Conservation (phyloP, 2,329 filamentous ascomycete genomes). For the Elsinoe ampelina region DNA sequence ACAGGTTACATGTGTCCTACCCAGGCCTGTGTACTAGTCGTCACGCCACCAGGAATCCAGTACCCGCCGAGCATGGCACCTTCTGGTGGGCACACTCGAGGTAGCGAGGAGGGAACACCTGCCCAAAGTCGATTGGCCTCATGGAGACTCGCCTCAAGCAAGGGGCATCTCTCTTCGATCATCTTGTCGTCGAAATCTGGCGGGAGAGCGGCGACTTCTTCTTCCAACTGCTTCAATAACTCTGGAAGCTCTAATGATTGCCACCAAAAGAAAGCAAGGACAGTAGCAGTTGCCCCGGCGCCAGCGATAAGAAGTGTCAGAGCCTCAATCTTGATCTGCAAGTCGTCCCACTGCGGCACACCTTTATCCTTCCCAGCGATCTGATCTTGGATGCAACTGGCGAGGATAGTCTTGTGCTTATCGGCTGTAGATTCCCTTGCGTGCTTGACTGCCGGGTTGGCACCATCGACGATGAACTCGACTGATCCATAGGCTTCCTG, state of each 20-base stretch:
- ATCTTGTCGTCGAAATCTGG: conserved; percentile 12
- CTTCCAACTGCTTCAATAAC: background rate
- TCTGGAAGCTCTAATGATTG: conserved; percentile 9
- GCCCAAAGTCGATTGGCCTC: conserved; percentile 32
- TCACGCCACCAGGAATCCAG: background rate
- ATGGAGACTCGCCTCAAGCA: conserved; percentile 30
- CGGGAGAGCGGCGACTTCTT: conserved; percentile 12
- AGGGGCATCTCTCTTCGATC: conserved; percentile 16
- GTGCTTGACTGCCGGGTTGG: conserved; percentile 7
- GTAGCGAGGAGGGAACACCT: conserved; percentile 28
- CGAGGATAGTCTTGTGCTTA: conserved; percentile 10
- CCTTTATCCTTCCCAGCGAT: conserved; percentile 10
- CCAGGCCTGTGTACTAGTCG: conserved; percentile 7
- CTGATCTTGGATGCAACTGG: conserved; percentile 12
- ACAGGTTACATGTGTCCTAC: too few species aligned
- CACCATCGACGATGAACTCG: conserved; percentile 12
- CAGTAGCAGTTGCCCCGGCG: conserved; percentile 7
- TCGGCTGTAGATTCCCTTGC: background rate
- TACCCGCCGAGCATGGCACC: conserved; percentile 5
- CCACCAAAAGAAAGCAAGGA: conserved; percentile 4
- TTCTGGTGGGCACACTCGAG: conserved; percentile 23
- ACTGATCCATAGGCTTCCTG: conserved; percentile 11
- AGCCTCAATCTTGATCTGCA: conserved; percentile 11
- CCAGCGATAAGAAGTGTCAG: conserved; percentile 11
- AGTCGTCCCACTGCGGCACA: conserved; percentile 12